These are phyloP conservation scores for Flaveria ramosissima DNA, from an alignment of 129 eudicot species.

Conservation along the genomic window DNA sequence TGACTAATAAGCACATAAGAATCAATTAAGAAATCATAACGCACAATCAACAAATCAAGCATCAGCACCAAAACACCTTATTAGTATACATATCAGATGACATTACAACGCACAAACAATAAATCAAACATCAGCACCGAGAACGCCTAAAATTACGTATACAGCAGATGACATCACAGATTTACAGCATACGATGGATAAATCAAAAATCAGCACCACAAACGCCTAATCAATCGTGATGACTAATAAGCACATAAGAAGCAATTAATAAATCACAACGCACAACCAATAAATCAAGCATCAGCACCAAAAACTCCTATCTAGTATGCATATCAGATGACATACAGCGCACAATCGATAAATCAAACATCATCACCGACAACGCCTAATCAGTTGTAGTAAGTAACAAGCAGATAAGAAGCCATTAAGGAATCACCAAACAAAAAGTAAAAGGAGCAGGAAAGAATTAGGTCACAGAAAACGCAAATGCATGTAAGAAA, in stretches of 20 bases:
- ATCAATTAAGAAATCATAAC: background rate
- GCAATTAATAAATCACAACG: background rate
- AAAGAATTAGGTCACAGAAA: background rate
- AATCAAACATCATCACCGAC: background rate
- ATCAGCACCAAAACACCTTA: too few relatives aligned
- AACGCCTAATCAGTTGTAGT: background rate
- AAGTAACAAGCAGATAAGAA: background rate
- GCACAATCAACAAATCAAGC: background rate
- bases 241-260: too few relatives aligned
- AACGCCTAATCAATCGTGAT: background rate
- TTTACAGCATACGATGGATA: too few relatives aligned
- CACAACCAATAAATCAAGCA: background rate
- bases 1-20: too few relatives aligned
- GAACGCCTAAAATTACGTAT: too few relatives aligned
- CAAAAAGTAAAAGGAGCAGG: background rate
- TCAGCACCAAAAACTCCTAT: background rate
- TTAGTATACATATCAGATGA: too few relatives aligned
- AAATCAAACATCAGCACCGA: background rate
- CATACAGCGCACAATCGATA: background rate
- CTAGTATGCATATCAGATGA: background rate
- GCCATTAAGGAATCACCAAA: background rate
- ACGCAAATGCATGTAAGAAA: constrained; percentile 4
- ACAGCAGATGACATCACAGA: too few relatives aligned
- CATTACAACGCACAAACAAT: too few relatives aligned
- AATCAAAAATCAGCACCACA: background rate